Conservation (phyloP, 148 eudicot species). For the Dysphania ambrosioides region DNA sequence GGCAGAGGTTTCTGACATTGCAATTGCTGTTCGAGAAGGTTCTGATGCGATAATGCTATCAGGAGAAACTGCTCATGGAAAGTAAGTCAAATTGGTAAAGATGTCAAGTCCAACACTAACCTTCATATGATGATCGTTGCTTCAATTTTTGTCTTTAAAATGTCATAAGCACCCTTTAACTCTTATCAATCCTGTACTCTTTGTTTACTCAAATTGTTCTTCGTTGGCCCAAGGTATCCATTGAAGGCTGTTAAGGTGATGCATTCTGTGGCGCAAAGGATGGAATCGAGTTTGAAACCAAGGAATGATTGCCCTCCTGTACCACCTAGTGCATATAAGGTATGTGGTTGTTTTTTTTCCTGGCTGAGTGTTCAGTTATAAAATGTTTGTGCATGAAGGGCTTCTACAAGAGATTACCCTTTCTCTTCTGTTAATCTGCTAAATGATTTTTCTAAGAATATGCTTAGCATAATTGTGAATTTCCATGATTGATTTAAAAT, state of each 20-base stretch:
- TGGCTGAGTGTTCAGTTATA: not conserved
- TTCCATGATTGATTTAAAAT: not conserved
- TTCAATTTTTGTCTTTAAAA: not conserved
- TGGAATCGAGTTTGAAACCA: constrained; percentile 64
- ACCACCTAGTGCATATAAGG: constrained; percentile 49
- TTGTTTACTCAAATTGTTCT: constrained; percentile 10
- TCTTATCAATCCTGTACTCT: not conserved
- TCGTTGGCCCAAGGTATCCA: constrained; percentile 59
- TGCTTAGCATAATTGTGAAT: not conserved
- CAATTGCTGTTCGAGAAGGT: constrained; percentile 96
- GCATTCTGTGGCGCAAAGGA: constrained; percentile 94
- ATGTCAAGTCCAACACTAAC: not conserved
- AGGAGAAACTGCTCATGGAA: constrained; percentile 99
- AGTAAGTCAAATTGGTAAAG: constrained; percentile 50
- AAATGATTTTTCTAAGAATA: not conserved
- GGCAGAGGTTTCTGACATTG: constrained; percentile 99
- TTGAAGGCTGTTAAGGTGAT: constrained; percentile 94
- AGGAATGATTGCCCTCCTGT: constrained; percentile 36
- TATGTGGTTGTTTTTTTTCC: constrained; percentile 16
- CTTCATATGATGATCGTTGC: not conserved
- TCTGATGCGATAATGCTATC: constrained; percentile 98
- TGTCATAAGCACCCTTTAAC: not conserved
- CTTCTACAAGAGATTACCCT: not conserved
- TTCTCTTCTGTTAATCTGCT: not conserved
- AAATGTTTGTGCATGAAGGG: not conserved